Base-by-base conservation (phyloP, 2,329 filamentous ascomycete species). In the Meredithiella fracta region DNA sequence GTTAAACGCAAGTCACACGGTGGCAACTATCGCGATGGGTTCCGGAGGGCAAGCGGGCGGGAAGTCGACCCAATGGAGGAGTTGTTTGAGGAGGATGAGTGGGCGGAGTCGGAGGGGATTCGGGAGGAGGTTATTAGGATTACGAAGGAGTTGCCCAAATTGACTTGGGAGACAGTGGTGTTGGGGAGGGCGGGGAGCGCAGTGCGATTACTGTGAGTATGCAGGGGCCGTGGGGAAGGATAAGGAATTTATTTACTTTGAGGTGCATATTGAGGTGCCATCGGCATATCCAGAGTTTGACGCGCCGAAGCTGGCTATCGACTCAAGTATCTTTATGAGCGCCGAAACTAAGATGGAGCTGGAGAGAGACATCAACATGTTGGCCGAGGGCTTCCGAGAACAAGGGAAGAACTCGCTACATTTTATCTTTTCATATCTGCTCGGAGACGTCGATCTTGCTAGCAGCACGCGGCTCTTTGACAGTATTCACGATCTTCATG, bases 51-150 rank as follows among this genome's bases (percentile, higher is more conserved):
- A 63, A 66, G 73, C 63, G 71, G 78, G 60, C 69, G 78, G 68
- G 71, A 76, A 65, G 20, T 70, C 67, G 29, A 56, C 29, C 49
- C 42, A n/a, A 40, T 77, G 74, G 57, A 73, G 71, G 73, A 77
- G 47, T 70, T 74, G 56, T 47, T 51, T 3, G 53, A 77, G 74
- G 58, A 73, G 44, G 71, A 74, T 55, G 74, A 79, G 51, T 82
- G 78, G 78, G 76, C 72, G 22, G 76, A 79, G 56, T 74, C 77
- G 1, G 80, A 83, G 60, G 75, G 75, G 1, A 71, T 83, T 25
- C 79, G 82, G 57, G 80, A 83, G 50, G 80, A 84, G 64, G 75
- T 83, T 26, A 67, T 83, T 34, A 78, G 78, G 23, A 75, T 84
- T 60, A 79, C 74, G 63, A 73, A 71, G 11, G 76, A 80, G 62